Evolutionary conservation across 805 yeast genomes (phyloP).

Genomic region (Priceomyces haplophilus): DNA sequence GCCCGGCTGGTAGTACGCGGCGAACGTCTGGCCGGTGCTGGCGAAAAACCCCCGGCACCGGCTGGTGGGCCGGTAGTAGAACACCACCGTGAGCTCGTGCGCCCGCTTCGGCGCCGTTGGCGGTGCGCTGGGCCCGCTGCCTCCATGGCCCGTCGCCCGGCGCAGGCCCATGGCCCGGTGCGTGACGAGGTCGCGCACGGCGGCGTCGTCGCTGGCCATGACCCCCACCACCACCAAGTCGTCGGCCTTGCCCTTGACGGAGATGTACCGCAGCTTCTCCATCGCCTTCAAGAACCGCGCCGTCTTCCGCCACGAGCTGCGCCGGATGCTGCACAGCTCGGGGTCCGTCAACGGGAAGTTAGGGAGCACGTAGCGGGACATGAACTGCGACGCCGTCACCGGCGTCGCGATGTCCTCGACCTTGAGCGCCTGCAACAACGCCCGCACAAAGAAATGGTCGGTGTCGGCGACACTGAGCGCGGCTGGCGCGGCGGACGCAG

Average conservation of each 20-base stretch:
- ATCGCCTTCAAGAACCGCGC: constrained; percentile 81
- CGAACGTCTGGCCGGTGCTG: constrained; percentile 33
- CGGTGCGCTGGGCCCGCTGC: constrained; percentile 14
- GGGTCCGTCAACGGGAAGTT: constrained; percentile 71
- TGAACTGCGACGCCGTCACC: constrained; percentile 67
- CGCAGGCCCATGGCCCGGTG: constrained; percentile 45
- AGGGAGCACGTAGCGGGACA: constrained; percentile 63
- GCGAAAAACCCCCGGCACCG: constrained; percentile 47
- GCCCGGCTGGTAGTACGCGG: constrained; percentile 45
- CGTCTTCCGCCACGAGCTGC: constrained; percentile 86
- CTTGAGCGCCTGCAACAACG: constrained; percentile 68
- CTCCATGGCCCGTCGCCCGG: constrained; percentile 52
- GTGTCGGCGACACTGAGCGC: too few species aligned
- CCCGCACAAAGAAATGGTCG: constrained; percentile 69
- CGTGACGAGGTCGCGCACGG: constrained; percentile 60
- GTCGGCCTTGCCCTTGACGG: constrained; percentile 81
- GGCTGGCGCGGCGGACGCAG: too few species aligned
- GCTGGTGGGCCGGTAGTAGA: constrained; percentile 56
- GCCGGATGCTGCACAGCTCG: constrained; percentile 58
- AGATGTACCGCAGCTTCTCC: constrained; percentile 70
- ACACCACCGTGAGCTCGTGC: constrained; percentile 27
- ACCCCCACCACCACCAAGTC: constrained; percentile 58
- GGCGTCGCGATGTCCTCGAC: constrained; percentile 60
- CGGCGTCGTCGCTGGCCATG: constrained; percentile 45
- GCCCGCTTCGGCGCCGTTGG: constrained; percentile 22